A percentile compares a stretch with the other conserved stretches of the same genome.
Evolutionary conservation across 2,329 filamentous ascomycete genomes (phyloP).

Genomic region (Aspergillus pseudoviridinutans): DNA sequence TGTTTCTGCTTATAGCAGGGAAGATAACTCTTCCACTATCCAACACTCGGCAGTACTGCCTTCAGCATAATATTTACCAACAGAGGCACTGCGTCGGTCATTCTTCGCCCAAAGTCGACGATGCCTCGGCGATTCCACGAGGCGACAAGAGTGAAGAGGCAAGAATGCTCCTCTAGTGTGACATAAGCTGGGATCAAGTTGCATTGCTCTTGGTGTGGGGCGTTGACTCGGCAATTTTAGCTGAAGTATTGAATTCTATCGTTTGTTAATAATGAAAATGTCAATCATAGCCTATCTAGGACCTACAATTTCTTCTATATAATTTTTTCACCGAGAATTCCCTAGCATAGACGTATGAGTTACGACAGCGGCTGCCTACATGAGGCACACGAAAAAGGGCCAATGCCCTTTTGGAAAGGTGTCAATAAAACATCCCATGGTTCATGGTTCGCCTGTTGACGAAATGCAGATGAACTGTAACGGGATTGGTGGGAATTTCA

Average conservation of each 20-base stretch:
- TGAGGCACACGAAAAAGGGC: not conserved
- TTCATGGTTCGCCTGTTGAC: not conserved
- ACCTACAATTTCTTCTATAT: no score
- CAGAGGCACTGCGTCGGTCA: not conserved
- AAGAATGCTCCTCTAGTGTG: not conserved
- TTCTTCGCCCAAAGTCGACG: not conserved
- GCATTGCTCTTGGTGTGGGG: not conserved
- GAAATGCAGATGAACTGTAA: not conserved
- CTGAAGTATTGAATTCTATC: no score
- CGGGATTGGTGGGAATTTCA: not conserved
- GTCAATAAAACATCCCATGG: not conserved
- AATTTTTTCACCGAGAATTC: not conserved
- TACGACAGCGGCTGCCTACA: no score
- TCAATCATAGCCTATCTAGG: not conserved
- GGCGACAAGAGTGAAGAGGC: not conserved
- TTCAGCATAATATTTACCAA: no score
- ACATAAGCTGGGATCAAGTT: not conserved
- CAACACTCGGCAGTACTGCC: not conserved
- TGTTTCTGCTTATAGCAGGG: not conserved
- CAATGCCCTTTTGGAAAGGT: not conserved
- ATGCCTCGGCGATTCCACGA: not conserved
- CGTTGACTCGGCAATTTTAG: not conserved
- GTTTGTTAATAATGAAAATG: not conserved
- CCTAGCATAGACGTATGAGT: not conserved
- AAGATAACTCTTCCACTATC: not conserved